These are phyloP conservation scores for Periglandula ipomoeae DNA, from an alignment of 2,329 filamentous ascomycete species.

Conservation along the genomic window DNA sequence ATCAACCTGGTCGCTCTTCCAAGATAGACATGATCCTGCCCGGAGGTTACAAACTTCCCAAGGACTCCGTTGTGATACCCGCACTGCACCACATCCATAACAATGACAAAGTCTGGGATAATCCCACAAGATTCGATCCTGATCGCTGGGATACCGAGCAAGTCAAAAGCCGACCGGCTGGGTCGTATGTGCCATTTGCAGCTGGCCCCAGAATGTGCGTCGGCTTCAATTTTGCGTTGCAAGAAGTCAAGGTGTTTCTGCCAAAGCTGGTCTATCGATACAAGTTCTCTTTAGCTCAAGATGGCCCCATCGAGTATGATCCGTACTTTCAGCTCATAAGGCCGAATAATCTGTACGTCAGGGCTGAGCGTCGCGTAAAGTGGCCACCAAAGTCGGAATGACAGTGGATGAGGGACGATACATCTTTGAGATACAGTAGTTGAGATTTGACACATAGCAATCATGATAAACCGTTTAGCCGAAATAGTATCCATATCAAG, in stretches of 20 bases:
- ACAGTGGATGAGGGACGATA: too few relatives aligned
- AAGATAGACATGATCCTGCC: conserved; percentile 47
- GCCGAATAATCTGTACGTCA: conserved; percentile 18
- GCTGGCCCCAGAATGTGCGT: conserved; percentile 49
- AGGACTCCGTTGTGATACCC: conserved; percentile 42
- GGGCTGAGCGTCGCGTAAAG: conserved; percentile 37
- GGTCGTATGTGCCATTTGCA: conserved; percentile 50
- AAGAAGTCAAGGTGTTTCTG: conserved; percentile 51
- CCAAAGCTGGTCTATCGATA: conserved; percentile 51
- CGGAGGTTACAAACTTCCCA: conserved; percentile 47
- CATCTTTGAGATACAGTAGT: too few relatives aligned
- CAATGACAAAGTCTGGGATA: conserved; percentile 47
- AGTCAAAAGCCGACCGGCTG: conserved; percentile 37
- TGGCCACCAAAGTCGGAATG: conserved; percentile 29
- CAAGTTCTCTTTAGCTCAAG: conserved; percentile 40
- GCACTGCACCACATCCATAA: conserved; percentile 42
- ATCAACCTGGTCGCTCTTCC: conserved; percentile 49
- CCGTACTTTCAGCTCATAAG: conserved; percentile 50
- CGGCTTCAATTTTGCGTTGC: conserved; percentile 55
- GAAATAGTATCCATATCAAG: too few relatives aligned
- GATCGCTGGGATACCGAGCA: conserved; percentile 47
- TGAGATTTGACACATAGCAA: too few relatives aligned
- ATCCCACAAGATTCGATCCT: conserved; percentile 47
- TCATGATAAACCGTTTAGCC: too few relatives aligned
- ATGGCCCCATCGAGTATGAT: conserved; percentile 46